Percentiles rank a stretch among this genome's conserved stretches.
These are phyloP conservation scores for Skeletonema tropicum DNA, from an alignment of 108 stramenopile genomes.

Conservation along the genomic window DNA sequence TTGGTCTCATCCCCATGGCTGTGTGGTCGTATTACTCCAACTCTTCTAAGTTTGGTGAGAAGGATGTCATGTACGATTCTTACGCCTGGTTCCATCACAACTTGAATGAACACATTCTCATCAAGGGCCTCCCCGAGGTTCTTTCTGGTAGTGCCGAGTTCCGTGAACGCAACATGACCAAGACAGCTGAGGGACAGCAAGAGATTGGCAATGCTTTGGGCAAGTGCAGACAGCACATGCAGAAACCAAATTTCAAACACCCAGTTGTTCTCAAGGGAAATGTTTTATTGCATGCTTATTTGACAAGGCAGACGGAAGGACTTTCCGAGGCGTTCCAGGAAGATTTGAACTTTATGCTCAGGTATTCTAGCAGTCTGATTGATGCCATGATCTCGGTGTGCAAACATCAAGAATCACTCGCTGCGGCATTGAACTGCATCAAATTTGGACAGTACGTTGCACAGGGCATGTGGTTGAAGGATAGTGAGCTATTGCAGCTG, in stretches of 20 bases:
- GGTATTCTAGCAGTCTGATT: conserved; percentile 75
- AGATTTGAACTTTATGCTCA: conserved; percentile 90
- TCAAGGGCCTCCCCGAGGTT: conserved; percentile 83
- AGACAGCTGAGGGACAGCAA: conserved; percentile 60
- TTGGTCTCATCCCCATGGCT: conserved; percentile 91
- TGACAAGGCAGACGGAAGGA: conserved; percentile 69
- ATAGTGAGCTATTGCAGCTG: conserved; percentile 85
- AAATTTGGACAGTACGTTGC: conserved; percentile 91
- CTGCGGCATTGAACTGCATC: conserved; percentile 88
- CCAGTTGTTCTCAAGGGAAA: conserved; percentile 92
- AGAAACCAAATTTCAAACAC: conserved; percentile 91
- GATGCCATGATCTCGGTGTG: conserved; percentile 98
- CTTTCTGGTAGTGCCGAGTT: conserved; percentile 91
- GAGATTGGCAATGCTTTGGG: conserved; percentile 58
- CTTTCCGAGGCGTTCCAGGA: conserved; percentile 45
- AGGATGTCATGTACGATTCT: conserved; percentile 98
- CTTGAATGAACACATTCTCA: conserved; percentile 75
- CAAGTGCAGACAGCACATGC: conserved; percentile 74
- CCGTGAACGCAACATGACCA: conserved; percentile 82
- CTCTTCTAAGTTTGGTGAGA: conserved; percentile 95
- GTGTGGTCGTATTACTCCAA: conserved; percentile 95
- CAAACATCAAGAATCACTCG: conserved; percentile 86
- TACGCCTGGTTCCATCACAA: conserved; percentile 94
- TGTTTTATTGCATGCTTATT: conserved; percentile 93
- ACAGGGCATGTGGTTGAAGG: conserved; percentile 93